Percentiles rank a stretch among this genome's conserved stretches.
Evolutionary conservation across 305 asterid genomes (phyloP).

Genomic region (Solanum hybrid): DNA sequence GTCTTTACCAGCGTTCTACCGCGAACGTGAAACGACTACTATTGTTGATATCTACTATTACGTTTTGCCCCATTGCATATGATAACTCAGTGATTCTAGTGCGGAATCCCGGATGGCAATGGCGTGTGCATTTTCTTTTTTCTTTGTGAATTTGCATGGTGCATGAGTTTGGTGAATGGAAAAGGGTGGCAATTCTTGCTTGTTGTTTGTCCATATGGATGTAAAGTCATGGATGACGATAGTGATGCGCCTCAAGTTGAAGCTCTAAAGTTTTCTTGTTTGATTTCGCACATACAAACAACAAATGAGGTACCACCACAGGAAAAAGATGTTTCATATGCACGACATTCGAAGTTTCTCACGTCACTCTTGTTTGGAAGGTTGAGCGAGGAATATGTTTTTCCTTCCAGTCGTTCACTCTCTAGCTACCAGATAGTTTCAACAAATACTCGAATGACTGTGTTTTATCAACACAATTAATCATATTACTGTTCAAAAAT

Average conservation of each 20-base stretch:
- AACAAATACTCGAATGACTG: not conserved
- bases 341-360: not conserved
- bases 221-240: not conserved
- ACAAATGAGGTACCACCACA: not conserved
- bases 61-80: not conserved
- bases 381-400: not conserved
- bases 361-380: not conserved
- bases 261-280: not conserved
- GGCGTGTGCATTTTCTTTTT: not conserved
- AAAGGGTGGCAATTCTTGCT: not conserved
- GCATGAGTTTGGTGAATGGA: not conserved
- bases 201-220: not conserved
- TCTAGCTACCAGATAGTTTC: not conserved
- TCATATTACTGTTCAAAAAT: not conserved
- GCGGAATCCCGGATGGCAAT: not conserved
- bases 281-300: not conserved
- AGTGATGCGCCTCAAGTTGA: not conserved
- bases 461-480: not conserved
- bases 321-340: not conserved
- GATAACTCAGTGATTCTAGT: not conserved
- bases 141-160: not conserved
- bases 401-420: not conserved
- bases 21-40: not conserved
- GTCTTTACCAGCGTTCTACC: not conserved
- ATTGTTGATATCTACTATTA: not conserved